Evolutionary conservation across 345 rosid genomes (phyloP).

Genomic region (Litchi chinensis): DNA sequence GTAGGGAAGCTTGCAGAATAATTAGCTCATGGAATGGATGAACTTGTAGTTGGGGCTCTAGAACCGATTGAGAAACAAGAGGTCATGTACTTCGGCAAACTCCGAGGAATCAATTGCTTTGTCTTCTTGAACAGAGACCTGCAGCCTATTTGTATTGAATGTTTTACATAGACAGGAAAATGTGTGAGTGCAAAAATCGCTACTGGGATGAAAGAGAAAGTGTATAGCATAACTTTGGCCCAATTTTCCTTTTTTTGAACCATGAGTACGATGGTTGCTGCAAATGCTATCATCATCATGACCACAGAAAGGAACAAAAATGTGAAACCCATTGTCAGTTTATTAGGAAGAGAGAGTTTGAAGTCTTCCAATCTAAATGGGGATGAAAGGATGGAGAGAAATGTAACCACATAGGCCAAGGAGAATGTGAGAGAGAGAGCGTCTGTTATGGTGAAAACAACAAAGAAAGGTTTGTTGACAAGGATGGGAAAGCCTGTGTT

Average conservation of each 20-base stretch:
- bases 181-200: background rate
- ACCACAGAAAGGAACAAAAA: slow-evolving; percentile 5
- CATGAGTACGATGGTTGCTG: background rate
- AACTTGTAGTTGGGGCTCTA: background rate
- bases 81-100: background rate
- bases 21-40: slow-evolving; percentile 9
- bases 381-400: slow-evolving; percentile 23
- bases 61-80: background rate
- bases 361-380: slow-evolving; percentile 12
- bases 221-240: background rate
- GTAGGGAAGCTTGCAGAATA: too few relatives aligned
- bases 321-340: slow-evolving; percentile 7
- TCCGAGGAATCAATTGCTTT: background rate
- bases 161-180: background rate
- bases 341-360: slow-evolving; percentile 6
- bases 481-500: slow-evolving; percentile 10
- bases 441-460: slow-evolving; percentile 12
- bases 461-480: slow-evolving; percentile 12
- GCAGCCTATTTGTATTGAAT: background rate
- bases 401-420: slow-evolving; percentile 10
- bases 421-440: slow-evolving; percentile 17
- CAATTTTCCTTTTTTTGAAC: background rate
- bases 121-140: background rate
- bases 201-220: background rate
- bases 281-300: slow-evolving; percentile 5